Conservation (phyloP, 139 green algal species). For the Coelastrella sp. region DNA sequence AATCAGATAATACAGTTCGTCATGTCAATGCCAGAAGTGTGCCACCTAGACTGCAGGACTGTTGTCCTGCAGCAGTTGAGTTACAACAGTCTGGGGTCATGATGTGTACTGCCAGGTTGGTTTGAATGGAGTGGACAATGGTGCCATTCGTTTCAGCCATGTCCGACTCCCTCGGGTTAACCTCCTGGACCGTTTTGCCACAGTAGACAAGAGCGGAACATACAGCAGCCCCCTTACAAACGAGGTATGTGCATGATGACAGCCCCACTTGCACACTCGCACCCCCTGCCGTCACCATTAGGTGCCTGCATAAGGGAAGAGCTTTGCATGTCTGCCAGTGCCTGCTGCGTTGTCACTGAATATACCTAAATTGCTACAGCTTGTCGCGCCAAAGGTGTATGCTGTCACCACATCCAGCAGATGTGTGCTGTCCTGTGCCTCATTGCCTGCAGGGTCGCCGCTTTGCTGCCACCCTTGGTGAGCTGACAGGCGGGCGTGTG, state of each 20-base stretch:
- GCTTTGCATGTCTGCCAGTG: not conserved
- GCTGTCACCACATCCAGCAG: too few species aligned
- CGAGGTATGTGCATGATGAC: constrained; percentile 55
- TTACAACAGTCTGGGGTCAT: not conserved
- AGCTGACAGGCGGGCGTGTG: constrained; percentile 89
- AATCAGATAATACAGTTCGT: too few species aligned
- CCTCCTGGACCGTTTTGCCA: constrained; percentile 85
- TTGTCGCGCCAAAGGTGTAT: too few species aligned
- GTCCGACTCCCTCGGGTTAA: constrained; percentile 82
- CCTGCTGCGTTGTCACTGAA: too few species aligned
- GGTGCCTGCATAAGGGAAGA: too few species aligned
- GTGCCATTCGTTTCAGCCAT: constrained; percentile 84
- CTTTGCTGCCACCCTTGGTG: constrained; percentile 87
- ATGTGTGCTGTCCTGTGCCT: not conserved
- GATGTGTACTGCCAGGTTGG: constrained; percentile 68
- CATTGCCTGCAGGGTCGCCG: constrained; percentile 26
- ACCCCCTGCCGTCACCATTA: too few species aligned
- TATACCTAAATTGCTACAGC: too few species aligned
- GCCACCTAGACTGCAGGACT: too few species aligned
- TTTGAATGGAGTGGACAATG: constrained; percentile 94
- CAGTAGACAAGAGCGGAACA: constrained; percentile 80
- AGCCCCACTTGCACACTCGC: not conserved
- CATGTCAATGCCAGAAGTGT: too few species aligned
- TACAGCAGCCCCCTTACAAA: constrained; percentile 77
- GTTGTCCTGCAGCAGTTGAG: too few species aligned